Evolutionary conservation across 306 rosid genomes (phyloP), one percentile per base, ranked within the genome.

Genomic region (Cercis canadensis): DNA sequence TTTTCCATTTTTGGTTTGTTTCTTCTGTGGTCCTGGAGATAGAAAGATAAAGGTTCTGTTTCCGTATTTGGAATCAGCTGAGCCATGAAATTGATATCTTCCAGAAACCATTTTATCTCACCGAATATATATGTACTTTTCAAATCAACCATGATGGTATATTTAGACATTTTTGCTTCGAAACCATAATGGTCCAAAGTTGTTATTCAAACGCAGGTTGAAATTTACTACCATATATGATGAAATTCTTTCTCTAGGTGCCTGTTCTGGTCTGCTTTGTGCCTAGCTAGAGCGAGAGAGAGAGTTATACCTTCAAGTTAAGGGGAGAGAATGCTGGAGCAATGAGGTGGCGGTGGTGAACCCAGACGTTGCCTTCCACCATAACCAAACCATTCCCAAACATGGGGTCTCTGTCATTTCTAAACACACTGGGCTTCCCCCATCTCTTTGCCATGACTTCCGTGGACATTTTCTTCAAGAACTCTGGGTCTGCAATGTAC

Each of bases 371-470:
- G 2, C 97, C 97, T 76, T 92, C 97, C 13, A 69, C 65, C 96
- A 88, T 87, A 24, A 92, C 10, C 45, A 92, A 76, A 65, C 97
- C 96, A 5, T 80, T 86, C 1, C 97, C 97, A 68, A 92, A 92
- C 97, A 92, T 81, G 12, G 97, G 84, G 0, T 73, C 74, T 72
- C 97, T 82, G 11, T 92, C 97, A 11, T 76, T 79, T 75, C 67
- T 76, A 62, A 91, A 91, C 49, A 91, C 96, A 0, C 67, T 63
- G 0, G 96, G 97, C 67, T 91, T 91, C 37, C 97, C 97, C 97
- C 97, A 92, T 16, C 77, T 67, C 79, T 85, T 88, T 0, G 85
- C 96, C 61, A 83, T 8, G 2, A 92, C 92, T 68, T 69, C 87
- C 4, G 65, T 57, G 2, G 96, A 88, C 85, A 92, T 71, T 57